These are phyloP conservation scores for Pythium myriotylum DNA, from an alignment of 352 stramenopile species.

Conservation along the genomic window DNA sequence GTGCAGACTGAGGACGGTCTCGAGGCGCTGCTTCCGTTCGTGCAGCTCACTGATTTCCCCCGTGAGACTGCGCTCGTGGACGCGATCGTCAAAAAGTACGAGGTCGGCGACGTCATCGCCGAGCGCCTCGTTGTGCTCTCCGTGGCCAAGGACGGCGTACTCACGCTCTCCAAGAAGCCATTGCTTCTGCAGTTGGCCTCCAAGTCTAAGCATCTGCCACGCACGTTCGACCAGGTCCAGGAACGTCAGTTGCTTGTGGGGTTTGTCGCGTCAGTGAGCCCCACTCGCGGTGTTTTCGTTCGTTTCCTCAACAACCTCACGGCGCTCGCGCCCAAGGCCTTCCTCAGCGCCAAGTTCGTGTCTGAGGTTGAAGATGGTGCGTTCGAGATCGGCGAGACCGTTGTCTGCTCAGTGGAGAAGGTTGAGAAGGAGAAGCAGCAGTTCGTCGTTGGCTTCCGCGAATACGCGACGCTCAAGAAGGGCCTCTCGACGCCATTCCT, in stretches of 20 bases:
- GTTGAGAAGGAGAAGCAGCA: constrained; percentile 75
- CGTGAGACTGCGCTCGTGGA: constrained; percentile 78
- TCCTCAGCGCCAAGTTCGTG: constrained; percentile 77
- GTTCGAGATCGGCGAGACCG: constrained; percentile 88
- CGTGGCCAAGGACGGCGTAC: constrained; percentile 63
- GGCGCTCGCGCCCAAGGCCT: constrained; percentile 77
- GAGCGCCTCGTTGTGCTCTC: constrained; percentile 72
- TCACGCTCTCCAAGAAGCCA: constrained; percentile 86
- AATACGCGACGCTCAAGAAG: constrained; percentile 36
- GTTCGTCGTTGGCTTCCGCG: constrained; percentile 78
- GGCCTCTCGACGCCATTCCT: constrained; percentile 42
- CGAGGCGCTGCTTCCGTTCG: constrained; percentile 74
- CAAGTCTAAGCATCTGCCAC: constrained; percentile 41
- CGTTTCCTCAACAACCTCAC: constrained; percentile 89
- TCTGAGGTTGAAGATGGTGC: constrained; percentile 64
- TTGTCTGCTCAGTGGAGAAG: constrained; percentile 81
- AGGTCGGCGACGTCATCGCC: constrained; percentile 50
- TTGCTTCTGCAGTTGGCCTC: constrained; percentile 60
- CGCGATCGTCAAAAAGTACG: constrained; percentile 56
- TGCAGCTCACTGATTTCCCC: constrained; percentile 87
- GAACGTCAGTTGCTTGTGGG: constrained; percentile 68
- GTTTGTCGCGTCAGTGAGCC: constrained; percentile 79
- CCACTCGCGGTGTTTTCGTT: constrained; percentile 82
- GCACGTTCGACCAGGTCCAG: constrained; percentile 62
- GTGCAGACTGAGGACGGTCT: constrained; percentile 77